Conservation (phyloP, 495 filamentous ascomycete species). For the Penicillium bovifimosum region DNA sequence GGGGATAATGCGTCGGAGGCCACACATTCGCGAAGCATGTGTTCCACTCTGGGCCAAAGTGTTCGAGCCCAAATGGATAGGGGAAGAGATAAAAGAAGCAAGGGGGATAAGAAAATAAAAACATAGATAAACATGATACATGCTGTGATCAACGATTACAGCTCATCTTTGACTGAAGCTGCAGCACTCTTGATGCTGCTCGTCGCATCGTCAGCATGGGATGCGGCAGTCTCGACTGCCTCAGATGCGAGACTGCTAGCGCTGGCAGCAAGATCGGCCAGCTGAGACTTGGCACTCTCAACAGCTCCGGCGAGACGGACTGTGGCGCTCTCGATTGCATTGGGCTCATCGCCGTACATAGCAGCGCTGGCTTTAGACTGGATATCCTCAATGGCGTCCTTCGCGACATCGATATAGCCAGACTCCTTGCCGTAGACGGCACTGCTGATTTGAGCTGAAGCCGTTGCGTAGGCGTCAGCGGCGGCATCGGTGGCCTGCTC, state of each 20-base stretch:
- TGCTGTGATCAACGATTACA: constrained; percentile 33
- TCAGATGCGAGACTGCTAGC: constrained; percentile 32
- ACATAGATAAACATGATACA: constrained; percentile 6
- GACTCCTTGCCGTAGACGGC: constrained; percentile 53
- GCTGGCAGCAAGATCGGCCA: constrained; percentile 40
- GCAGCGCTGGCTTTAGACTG: constrained; percentile 50
- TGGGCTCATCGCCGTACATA: constrained; percentile 50
- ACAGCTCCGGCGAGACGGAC: constrained; percentile 41
- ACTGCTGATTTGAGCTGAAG: constrained; percentile 44
- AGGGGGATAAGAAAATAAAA: constrained; percentile 7
- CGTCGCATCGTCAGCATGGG: constrained; percentile 42
- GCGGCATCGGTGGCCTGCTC: constrained; percentile 51
- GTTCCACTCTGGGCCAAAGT: constrained; percentile 4
- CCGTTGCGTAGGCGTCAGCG: constrained; percentile 43
- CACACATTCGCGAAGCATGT: constrained; percentile 11
- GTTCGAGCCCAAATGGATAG: constrained; percentile 4
- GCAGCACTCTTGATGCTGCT: constrained; percentile 27
- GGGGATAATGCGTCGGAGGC: constrained; percentile 33
- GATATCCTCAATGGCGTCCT: constrained; percentile 43
- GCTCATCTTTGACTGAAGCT: constrained; percentile 48
- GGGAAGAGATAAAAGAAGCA: constrained; percentile 1
- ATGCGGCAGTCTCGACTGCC: constrained; percentile 38
- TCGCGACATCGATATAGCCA: constrained; percentile 44
- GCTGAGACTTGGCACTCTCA: constrained; percentile 43
- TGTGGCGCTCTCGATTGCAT: constrained; percentile 51